Evolutionary conservation across 805 yeast species (phyloP).

Genomic region (Saccharomycopsis sp.): DNA sequence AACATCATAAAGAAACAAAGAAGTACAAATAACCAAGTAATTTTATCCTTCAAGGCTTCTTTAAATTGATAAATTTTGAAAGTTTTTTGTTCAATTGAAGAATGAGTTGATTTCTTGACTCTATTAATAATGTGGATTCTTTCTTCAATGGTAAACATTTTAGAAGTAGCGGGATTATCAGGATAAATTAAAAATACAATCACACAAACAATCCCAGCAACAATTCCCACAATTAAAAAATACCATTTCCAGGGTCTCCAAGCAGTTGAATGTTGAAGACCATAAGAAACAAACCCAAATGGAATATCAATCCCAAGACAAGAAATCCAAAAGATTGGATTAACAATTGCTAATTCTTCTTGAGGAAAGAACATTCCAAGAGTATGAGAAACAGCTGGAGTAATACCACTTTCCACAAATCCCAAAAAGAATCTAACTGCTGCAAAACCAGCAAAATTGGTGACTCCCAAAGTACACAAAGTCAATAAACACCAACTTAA

Average conservation of each 20-base stretch:
- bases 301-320: background rate
- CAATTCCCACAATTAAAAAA: background rate
- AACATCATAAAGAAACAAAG: background rate
- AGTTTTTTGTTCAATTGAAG: background rate
- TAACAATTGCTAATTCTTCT: background rate
- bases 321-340: background rate
- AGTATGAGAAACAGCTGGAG: background rate
- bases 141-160: background rate
- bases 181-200: background rate
- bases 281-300: background rate
- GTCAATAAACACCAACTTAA: background rate
- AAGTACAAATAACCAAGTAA: background rate
- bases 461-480: background rate
- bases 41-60: background rate
- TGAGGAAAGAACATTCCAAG: background rate
- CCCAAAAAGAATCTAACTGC: background rate
- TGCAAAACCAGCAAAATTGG: background rate
- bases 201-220: background rate
- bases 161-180: background rate
- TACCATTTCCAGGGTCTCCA: background rate
- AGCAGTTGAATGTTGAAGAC: background rate
- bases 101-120: background rate
- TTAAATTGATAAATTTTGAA: background rate
- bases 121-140: background rate
- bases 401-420: background rate